Percentiles rank a stretch among this genome's conserved stretches.
phyloP scores from a whole-genome alignment of 164 flowering plant genomes.

The Paratinospora sagittata region DNA sequence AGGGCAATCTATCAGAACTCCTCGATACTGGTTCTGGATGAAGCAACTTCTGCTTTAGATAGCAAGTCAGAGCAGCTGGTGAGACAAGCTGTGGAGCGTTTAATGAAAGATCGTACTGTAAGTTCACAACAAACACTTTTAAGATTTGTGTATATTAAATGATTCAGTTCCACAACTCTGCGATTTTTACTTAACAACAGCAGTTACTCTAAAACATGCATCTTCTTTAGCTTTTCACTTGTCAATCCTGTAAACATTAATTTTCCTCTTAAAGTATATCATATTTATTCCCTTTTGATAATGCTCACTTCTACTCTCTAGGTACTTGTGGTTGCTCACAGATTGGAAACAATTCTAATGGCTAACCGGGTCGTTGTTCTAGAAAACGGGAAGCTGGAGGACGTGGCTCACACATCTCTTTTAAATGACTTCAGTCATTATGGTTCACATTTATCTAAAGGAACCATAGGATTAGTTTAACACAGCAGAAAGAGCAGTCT shows the following conservation, averaged over 20 bases:
- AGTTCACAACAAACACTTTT: constrained; percentile 19
- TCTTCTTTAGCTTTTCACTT: too few species aligned
- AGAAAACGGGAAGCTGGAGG: constrained; percentile 57
- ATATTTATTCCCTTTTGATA: neutral
- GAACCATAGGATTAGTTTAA: constrained; percentile 17
- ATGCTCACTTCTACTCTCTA: constrained; percentile 9
- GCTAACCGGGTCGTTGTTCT: constrained; percentile 61
- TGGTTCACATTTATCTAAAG: constrained; percentile 25
- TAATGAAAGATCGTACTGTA: constrained; percentile 82
- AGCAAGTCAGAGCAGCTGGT: constrained; percentile 81
- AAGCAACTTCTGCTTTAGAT: constrained; percentile 98
- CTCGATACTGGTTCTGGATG: constrained; percentile 84
- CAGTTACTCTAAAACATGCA: too few species aligned
- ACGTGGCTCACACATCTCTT: constrained; percentile 43
- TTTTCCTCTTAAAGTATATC: neutral
- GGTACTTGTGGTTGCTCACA: constrained; percentile 84
- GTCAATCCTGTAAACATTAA: neutral
- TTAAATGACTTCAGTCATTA: constrained; percentile 10
- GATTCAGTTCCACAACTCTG: neutral
- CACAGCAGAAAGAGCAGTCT: too few species aligned
- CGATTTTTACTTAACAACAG: neutral
- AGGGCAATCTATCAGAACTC: constrained; percentile 87
- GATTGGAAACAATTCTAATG: constrained; percentile 72
- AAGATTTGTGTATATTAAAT: neutral
- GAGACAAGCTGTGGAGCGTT: constrained; percentile 71